Base-by-base conservation (phyloP, 495 filamentous ascomycete species). In the Talaromyces nanjingensis region DNA sequence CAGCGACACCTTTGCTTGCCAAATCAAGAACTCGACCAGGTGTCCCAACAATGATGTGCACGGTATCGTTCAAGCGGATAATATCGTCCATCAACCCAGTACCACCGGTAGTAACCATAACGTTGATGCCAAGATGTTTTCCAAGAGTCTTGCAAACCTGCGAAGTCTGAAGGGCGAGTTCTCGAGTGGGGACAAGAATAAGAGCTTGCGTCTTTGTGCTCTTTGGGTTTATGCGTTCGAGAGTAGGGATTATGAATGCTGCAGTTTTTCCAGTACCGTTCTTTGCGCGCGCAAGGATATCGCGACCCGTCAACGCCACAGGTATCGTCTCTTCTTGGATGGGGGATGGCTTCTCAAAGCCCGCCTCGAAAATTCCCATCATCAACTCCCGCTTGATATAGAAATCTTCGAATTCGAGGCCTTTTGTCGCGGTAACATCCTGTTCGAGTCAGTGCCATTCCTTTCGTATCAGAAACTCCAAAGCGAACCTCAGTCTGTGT, bases 291-390 rank as follows among this genome's bases (percentile, higher is more conserved):
- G 94, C 94, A 61, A 99, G 82, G 65, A 99, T 93, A 73, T 99
- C 96, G 77, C 92, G 84, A 58, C 93, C 93, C 18, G 93, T 96
- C 45, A 99, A 84, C 20, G 93, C 94, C 64, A 98, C 93, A 22
- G 94, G 94, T 72, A 99, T 97, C 45, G 93, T 89, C 76, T 97
- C 94, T 87, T 99, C 94, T 85, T 99, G 94, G 66, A 99, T 98
- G 16, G 94, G 94, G 55, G 94, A 99, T 2, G 94, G 94, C 76
- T 96, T 97, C 71, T 99, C 94, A 76, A 96, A 99, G 59, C 94
- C 94, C 67, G 94, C 94, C 77, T 97, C 96, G 75, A 98, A 98
- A 62, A 99, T 97, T 34, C 94, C 94, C 92, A 97, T 98, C 79
- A 99, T 84, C 31, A 99, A 81, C 68, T 96, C 91, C 62, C 94